Base-by-base conservation (phyloP, 306 rosid species). In the Boehmeria nivea region DNA sequence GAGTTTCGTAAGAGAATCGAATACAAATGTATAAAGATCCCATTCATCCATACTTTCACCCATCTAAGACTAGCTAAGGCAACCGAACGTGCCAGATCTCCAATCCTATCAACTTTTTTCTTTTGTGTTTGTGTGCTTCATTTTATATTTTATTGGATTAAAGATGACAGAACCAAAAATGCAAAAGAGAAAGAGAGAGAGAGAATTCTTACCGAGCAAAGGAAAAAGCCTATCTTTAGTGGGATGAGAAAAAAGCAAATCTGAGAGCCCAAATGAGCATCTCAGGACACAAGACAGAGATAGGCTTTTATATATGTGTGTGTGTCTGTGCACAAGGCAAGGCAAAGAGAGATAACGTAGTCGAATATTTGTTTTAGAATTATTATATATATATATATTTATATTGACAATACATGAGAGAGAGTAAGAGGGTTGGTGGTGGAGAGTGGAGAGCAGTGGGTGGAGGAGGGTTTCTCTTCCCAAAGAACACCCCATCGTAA, bases 401-500 rank as follows among this genome's bases (percentile, higher is more conserved):
- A 31, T 31, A 31, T 31, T 10, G 8, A 31, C n/a, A 31, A 31
- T 4, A 31, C 11, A 51, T 50, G 69, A 77, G 78, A 21, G 42
- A 4, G 36, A 47, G n/a, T n/a, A 56, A 24, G 50, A 51, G 73
- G 78, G 77, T 73, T 60, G 77, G 66, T 74, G 40, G n/a, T n/a
- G n/a, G n/a, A n/a, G 42, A 33, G 57, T 15, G 43, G 39, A 23
- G 69, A 12, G 34, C 3, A 40, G 37, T 38, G 72, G 65, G 56
- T 68, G 79, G 72, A 45, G 57, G 56, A 59, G 63, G 63, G 62
- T 37, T 65, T 23, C 57, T 57, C 64, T 57, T n/a, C 54, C 25
- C 0, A 44, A 51, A 10, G 21, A 47, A 50, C 64, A 51, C 68
- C 83, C 76, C 83, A 83, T 83, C 86, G 76, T 56, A 36, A 79